phyloP scores from a whole-genome alignment of 192 early-diverging fungal species.

The Allomyces macrogynus region DNA sequence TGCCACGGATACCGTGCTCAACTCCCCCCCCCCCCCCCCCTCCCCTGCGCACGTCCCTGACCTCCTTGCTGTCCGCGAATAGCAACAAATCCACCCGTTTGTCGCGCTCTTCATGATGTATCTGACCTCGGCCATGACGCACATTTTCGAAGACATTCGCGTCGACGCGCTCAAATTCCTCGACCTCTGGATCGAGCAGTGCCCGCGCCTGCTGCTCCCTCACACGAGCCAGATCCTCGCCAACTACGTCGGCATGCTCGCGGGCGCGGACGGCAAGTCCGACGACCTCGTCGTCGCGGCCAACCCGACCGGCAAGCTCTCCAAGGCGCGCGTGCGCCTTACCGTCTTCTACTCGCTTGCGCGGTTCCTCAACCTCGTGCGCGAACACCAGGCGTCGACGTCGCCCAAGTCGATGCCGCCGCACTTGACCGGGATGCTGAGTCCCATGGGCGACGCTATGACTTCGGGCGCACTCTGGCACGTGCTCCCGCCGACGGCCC shows the following conservation, averaged over 20 bases:
- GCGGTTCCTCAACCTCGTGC: background rate
- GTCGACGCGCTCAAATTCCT: slow-evolving; percentile 58
- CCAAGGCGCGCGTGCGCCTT: background rate
- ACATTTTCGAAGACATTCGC: slow-evolving; percentile 71
- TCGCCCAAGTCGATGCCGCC: background rate
- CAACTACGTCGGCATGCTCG: background rate
- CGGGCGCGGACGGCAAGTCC: background rate
- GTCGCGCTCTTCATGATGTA: slow-evolving; percentile 54
- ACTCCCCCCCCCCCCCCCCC: too few species aligned
- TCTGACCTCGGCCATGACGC: slow-evolving; percentile 70
- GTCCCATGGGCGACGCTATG: too few species aligned
- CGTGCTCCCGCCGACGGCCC: too few species aligned
- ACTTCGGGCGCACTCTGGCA: too few species aligned
- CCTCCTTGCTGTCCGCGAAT: background rate
- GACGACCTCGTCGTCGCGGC: too few species aligned
- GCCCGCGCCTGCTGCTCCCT: background rate
- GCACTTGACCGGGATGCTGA: background rate
- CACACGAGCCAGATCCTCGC: background rate
- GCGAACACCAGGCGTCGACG: background rate
- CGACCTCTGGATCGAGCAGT: slow-evolving; percentile 39
- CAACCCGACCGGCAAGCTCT: background rate
- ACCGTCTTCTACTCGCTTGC: background rate
- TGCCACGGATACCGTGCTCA: too few species aligned
- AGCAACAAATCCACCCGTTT: slow-evolving; percentile 54
- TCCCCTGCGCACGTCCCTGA: too few species aligned